Percentiles rank a stretch among this genome's conserved stretches.
These are phyloP conservation scores for Rhizopus stolonifer DNA, from an alignment of 371 early-diverging fungal species.

Conservation along the genomic window DNA sequence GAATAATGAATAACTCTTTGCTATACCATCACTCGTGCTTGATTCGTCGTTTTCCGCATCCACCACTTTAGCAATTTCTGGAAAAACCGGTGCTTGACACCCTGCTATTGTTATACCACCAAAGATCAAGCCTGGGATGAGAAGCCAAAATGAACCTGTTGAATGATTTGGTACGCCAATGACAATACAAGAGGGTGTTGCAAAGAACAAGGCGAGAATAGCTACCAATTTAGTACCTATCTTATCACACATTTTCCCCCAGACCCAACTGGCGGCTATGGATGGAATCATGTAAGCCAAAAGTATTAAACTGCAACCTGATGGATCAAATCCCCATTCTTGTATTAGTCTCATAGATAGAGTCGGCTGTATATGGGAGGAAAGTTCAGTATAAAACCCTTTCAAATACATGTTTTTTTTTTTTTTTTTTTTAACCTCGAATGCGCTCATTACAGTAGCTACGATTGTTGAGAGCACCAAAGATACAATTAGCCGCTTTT, in stretches of 20 bases:
- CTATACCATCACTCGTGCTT: slow-evolving; percentile 33
- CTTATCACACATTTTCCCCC: slow-evolving; percentile 45
- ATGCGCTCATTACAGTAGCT: slow-evolving; percentile 42
- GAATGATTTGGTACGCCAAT: slow-evolving; percentile 34
- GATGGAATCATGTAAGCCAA: slow-evolving; percentile 55
- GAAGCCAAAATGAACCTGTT: slow-evolving; percentile 34
- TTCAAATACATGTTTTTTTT: no score
- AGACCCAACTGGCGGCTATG: slow-evolving; percentile 42
- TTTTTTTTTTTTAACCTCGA: no score
- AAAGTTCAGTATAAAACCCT: no score
- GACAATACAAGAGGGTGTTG: slow-evolving; percentile 28
- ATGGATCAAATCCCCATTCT: slow-evolving; percentile 55
- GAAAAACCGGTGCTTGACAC: slow-evolving; percentile 44
- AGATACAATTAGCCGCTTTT: slow-evolving; percentile 33
- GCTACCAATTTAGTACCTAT: slow-evolving; percentile 45
- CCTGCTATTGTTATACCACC: slow-evolving; percentile 43
- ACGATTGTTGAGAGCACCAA: slow-evolving; percentile 30
- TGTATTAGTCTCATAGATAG: slow-evolving; percentile 55
- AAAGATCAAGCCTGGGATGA: slow-evolving; percentile 27
- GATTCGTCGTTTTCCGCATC: slow-evolving; percentile 26
- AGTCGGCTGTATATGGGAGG: slow-evolving; percentile 42
- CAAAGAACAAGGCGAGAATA: slow-evolving; percentile 26
- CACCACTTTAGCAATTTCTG: slow-evolving; percentile 44
- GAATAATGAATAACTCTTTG: slow-evolving; percentile 42
- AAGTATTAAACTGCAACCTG: slow-evolving; percentile 56